These are phyloP conservation scores for Claviceps pusilla DNA, from an alignment of 2,329 filamentous ascomycete genomes.

Conservation along the genomic window DNA sequence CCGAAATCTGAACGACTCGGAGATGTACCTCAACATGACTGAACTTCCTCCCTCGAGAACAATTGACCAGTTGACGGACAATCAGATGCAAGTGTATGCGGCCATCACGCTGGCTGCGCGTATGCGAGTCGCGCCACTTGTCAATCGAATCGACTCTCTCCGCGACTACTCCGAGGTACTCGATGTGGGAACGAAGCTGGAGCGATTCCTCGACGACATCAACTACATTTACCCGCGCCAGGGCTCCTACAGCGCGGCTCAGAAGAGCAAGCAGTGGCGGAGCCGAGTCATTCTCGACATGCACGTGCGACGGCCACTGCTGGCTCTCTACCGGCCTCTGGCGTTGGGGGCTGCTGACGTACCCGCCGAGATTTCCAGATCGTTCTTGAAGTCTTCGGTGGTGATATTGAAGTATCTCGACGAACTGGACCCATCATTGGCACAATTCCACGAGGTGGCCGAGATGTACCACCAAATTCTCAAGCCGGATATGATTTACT, in stretches of 20 bases:
- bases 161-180: conserved; percentile 39
- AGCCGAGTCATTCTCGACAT: conserved; percentile 37
- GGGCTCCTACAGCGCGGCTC: conserved; percentile 24
- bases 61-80: conserved; percentile 37
- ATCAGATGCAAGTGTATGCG: conserved; percentile 39
- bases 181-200: conserved; percentile 37
- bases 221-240: conserved; percentile 36
- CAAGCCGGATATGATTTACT: conserved; percentile 39
- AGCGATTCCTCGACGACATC: conserved; percentile 39
- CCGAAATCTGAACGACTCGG: conserved; percentile 36
- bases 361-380: conserved; percentile 34
- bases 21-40: conserved; percentile 32
- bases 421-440: conserved; percentile 32
- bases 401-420: conserved; percentile 40
- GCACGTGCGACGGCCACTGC: conserved; percentile 35
- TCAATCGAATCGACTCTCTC: conserved; percentile 36
- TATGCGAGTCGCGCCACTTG: conserved; percentile 33
- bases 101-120: conserved; percentile 34
- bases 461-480: conserved; percentile 39
- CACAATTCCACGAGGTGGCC: conserved; percentile 31
- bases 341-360: conserved; percentile 35
- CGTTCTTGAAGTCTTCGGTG: conserved; percentile 40
- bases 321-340: conserved; percentile 40
- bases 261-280: conserved; percentile 36
- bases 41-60: conserved; percentile 33